Percentiles rank a stretch among this genome's conserved stretches.
Conservation (phyloP, 345 rosid genomes). For the Eucalyptus camaldulensis region DNA sequence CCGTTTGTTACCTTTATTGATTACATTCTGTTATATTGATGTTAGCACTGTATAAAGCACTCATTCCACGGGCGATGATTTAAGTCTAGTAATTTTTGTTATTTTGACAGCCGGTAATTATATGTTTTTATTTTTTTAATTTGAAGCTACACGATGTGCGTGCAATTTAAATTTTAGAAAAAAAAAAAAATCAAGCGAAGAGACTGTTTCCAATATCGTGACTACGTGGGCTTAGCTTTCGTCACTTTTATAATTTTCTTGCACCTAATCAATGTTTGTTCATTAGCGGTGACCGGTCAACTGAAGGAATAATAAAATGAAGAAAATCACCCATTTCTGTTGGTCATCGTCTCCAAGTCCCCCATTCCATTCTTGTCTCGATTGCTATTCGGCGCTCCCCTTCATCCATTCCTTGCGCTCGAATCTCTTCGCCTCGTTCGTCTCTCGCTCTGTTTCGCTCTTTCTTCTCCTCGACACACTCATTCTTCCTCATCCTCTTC, state of each 20-base stretch:
- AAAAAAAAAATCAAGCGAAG: not conserved
- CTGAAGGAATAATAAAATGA: no score
- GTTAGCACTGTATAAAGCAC: not conserved
- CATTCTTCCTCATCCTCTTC: no score
- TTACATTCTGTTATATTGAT: no score
- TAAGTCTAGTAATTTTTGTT: no score
- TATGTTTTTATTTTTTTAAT: fast-evolving
- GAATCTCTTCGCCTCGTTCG: no score
- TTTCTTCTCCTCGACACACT: no score
- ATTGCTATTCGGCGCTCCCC: not conserved
- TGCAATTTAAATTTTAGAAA: no score
- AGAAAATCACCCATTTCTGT: no score
- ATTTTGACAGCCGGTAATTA: no score
- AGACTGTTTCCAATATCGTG: fast-evolving
- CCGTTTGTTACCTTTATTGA: not conserved
- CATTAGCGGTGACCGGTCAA: not conserved
- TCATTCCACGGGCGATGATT: no score
- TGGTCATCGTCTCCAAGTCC: no score
- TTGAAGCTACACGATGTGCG: not conserved
- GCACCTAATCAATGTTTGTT: not conserved
- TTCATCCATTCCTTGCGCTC: not conserved
- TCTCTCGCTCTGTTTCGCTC: no score
- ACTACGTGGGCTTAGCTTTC: not conserved
- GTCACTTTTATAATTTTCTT: not conserved
- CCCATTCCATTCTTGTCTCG: fast-evolving